Evolutionary conservation across 768 basidiomycete species (phyloP), one percentile per base, ranked within the genome.

Genomic region (Pleurotus tuber-regium): DNA sequence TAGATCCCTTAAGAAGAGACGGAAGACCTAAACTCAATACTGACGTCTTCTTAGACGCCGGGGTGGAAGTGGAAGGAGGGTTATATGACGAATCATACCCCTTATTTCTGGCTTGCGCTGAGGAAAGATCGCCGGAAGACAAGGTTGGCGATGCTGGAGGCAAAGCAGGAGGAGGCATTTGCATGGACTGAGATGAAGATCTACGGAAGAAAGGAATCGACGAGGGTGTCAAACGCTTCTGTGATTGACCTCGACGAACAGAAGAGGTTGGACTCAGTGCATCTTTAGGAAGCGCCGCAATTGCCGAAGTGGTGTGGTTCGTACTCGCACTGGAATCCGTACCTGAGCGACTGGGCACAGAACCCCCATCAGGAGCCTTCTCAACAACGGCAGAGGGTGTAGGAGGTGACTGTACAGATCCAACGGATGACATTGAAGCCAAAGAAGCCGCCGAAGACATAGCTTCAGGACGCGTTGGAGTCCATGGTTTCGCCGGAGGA

Each of bases 201-300:
- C 93, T 86, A 38, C 91, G 82, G 74, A 96, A 95, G 70, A 96
- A 96, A 2, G 93, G 93, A 53, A 96, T 96, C 11, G 91, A 89
- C 23, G 91, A 93, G 1, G 92, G 92, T 1, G 93, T 94, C 40
- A 93, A 80, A 53, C 93, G 85, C 65, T 86, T 92, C 16, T 54
- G 46, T 7, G 84, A 84, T 52, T 84, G 82, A 24, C 80, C 78
- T 33, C 86, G 82, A 47, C 84, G 80, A 36, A 85, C 66, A 12
- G 87, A 89, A 14, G 83, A 77, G 16, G 84, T 74, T 26, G 89
- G 89, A 59, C 88, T 91, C 19, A 89, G 78, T 16, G 89, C 85
- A 12, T 75, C 79, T 33, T 77, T 70, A 31, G 75, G 77, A 44
- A 79, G 73, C 11, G 83, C 74, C 6, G 78, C 72, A 50, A 82